phyloP scores from a whole-genome alignment of 441 rosid genomes.

The Euphorbia schlechtendalii region DNA sequence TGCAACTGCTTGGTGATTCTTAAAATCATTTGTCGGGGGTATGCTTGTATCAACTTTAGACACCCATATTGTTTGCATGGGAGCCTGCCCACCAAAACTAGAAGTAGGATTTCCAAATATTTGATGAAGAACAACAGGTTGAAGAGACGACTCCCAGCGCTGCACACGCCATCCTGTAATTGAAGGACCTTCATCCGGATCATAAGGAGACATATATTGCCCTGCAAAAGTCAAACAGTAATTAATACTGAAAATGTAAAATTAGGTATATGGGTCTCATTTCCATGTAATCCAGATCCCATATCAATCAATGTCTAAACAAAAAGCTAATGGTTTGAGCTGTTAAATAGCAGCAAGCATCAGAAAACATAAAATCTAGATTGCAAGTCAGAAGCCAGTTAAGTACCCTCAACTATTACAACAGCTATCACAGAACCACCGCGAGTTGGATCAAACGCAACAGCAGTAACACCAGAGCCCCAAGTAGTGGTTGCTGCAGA shows the following conservation, averaged over 20 bases:
- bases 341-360: background rate
- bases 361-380: background rate
- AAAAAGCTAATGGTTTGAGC: background rate
- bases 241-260: background rate
- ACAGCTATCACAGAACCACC: slow-evolving; percentile 99
- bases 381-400: slow-evolving; percentile 15
- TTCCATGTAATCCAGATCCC: background rate
- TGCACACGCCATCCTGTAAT: slow-evolving; percentile 99
- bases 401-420: slow-evolving; percentile 94
- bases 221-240: slow-evolving; percentile 43
- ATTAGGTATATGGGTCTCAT: background rate
- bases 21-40: slow-evolving; percentile 85
- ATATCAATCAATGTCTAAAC: too few relatives aligned
- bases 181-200: slow-evolving; percentile 99
- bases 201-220: slow-evolving; percentile 98
- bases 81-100: slow-evolving; percentile 93
- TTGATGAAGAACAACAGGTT: slow-evolving; percentile 96
- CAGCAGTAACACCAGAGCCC: slow-evolving; percentile 99
- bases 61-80: slow-evolving; percentile 95
- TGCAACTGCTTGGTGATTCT: slow-evolving; percentile 47
- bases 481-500: slow-evolving; percentile 99
- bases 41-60: slow-evolving; percentile 96
- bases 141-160: slow-evolving; percentile 98
- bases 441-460: slow-evolving; percentile 97
- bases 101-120: slow-evolving; percentile 97